Evolutionary conservation across 1,284 basidiomycete species (phyloP).

Genomic region (Coniferiporia weirii): DNA sequence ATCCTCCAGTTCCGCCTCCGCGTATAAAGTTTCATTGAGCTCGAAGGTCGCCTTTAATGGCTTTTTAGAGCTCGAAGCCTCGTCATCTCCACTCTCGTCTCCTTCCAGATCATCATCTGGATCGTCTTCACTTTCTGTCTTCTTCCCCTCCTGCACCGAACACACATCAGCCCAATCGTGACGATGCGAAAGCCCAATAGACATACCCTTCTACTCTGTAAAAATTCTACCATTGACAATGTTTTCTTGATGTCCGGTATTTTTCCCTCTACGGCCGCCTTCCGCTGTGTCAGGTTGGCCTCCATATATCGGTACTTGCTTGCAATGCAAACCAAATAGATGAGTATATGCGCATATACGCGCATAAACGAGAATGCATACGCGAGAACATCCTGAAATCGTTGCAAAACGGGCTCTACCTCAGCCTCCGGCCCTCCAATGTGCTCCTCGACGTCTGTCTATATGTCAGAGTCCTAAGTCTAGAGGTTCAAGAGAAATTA

Average conservation of each 20-base stretch:
- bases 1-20: constrained; percentile 84
- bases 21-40: constrained; percentile 92
- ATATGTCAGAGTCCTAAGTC: constrained; percentile 16
- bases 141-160: constrained; percentile 52
- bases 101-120: constrained; percentile 34
- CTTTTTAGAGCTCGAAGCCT: constrained; percentile 34
- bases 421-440: constrained; percentile 78
- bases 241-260: constrained; percentile 97
- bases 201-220: constrained; percentile 68
- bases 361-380: constrained; percentile 32
- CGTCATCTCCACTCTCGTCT: constrained; percentile 26
- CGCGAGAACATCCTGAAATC: constrained; percentile 92
- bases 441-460: constrained; percentile 85
- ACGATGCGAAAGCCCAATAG: not conserved
- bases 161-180: not conserved
- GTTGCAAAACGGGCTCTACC: constrained; percentile 74
- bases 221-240: constrained; percentile 81
- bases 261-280: constrained; percentile 83
- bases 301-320: constrained; percentile 99
- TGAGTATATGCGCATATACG: constrained; percentile 23
- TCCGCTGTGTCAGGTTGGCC: constrained; percentile 74
- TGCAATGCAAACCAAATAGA: constrained; percentile 25
- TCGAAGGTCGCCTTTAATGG: constrained; percentile 87
- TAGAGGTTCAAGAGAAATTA: not conserved
- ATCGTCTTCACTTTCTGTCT: constrained; percentile 40